Evolutionary conservation across 441 rosid species (phyloP), one percentile per base, ranked within the genome.

Genomic region (Erodium moschatum): DNA sequence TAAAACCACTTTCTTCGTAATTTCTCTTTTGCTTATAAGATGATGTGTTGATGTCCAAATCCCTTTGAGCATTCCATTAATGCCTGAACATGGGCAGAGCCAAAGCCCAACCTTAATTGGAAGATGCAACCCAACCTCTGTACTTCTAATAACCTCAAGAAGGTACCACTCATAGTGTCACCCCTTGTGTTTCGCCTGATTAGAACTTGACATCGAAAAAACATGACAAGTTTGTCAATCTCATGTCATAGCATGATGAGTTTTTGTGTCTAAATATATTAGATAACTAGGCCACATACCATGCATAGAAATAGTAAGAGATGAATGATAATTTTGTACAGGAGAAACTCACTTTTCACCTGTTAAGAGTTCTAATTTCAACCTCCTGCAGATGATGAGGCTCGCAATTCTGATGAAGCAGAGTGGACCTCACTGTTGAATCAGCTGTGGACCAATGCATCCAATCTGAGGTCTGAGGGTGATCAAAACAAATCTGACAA

Each of bases 361-460:
- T 60, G 16, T 12, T 18, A 15, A 29, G 64, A 8, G 31, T 21
- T 27, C 62, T 69, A 54, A 31, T 63, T 71, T 63, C 21, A 71
- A 60, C 71, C 50, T 8, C 62, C 62, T 56, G 73, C 88, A 89
- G 96, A 84, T 44, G 84, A 82, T 44, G 86, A 74, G 66, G 73
- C 64, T 33, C 72, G 66, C 68, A 73, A 69, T 69, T 78, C 75
- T 48, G 78, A 82, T 46, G 86, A 79, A 70, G 66, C 80, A 40
- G 44, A 40, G 44, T 40, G 44, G 44, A 7, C 44, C 44, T 40
- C 44, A 40, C 10, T 40, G 44, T 1, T 35, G 68, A 73, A 74
- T 66, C 67, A 72, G 67, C 69, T 75, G 40, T 70, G 64, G 76
- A 56, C 72, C 73, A 58, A 74, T 44, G 75, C 76, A 75, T 73